phyloP scores from a whole-genome alignment of 805 yeast species.

The Lachancea waltii region DNA sequence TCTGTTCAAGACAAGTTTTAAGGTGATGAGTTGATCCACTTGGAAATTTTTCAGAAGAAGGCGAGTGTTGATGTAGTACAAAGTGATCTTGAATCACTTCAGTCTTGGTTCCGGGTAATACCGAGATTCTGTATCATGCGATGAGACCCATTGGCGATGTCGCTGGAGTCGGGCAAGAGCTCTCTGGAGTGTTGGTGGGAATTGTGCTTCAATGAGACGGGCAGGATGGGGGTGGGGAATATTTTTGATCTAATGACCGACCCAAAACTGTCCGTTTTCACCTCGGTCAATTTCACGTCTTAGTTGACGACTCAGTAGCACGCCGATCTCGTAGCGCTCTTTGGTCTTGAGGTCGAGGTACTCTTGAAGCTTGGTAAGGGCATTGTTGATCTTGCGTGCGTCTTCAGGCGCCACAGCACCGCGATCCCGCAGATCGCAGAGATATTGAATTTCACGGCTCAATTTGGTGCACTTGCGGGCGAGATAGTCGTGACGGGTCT shows the following conservation, averaged over 20 bases:
- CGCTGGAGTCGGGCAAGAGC: too few relatives aligned
- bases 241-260: constrained; percentile 19
- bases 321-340: constrained; percentile 39
- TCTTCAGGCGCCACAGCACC: constrained; percentile 37
- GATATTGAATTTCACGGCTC: constrained; percentile 35
- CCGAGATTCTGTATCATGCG: too few relatives aligned
- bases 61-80: background rate
- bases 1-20: background rate
- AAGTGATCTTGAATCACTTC: constrained; percentile 1
- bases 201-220: too few relatives aligned
- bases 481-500: constrained; percentile 30
- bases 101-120: background rate
- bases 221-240: too few relatives aligned
- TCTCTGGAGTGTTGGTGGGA: too few relatives aligned
- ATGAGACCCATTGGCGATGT: too few relatives aligned
- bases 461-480: constrained; percentile 33
- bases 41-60: constrained; percentile 2
- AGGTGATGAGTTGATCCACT: background rate
- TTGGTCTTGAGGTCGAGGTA: constrained; percentile 38
- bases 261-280: constrained; percentile 35
- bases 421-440: constrained; percentile 31
- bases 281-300: constrained; percentile 39
- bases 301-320: constrained; percentile 35
- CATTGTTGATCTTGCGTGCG: constrained; percentile 33
- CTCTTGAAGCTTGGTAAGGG: constrained; percentile 34